Conservation (phyloP, 1,284 basidiomycete genomes). For the Lignosus rhinocerotis region DNA sequence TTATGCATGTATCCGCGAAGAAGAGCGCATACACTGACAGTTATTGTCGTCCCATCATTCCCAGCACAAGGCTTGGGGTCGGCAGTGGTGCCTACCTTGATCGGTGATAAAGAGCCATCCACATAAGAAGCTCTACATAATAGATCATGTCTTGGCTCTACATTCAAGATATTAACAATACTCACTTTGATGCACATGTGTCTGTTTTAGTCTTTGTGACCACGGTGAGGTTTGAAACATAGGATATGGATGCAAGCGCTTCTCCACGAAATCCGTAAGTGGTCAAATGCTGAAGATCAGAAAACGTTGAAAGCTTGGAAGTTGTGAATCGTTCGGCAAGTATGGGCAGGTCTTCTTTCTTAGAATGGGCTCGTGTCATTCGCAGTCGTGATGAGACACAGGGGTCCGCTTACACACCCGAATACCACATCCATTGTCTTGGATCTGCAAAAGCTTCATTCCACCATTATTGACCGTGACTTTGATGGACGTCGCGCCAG, state of each 20-base stretch:
- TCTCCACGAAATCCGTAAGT: constrained; percentile 99
- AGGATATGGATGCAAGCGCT: constrained; percentile 95
- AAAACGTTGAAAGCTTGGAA: constrained; percentile 87
- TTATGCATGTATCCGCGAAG: background rate
- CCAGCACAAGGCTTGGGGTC: constrained; percentile 92
- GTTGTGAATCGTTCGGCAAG: constrained; percentile 97
- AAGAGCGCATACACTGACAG: constrained; percentile 47
- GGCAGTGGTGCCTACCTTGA: constrained; percentile 64
- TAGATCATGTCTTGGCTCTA: background rate
- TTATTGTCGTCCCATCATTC: constrained; percentile 92
- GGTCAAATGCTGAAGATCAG: constrained; percentile 81
- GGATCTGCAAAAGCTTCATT: constrained; percentile 92
- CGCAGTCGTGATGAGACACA: too few species aligned
- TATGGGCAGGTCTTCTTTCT: constrained; percentile 80
- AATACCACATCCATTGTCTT: constrained; percentile 96
- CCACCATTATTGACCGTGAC: constrained; percentile 95
- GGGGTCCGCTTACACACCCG: constrained; percentile 52
- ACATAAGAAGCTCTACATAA: constrained; percentile 71
- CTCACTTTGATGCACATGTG: constrained; percentile 88
- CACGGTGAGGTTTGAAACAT: constrained; percentile 88
- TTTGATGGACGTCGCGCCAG: constrained; percentile 85
- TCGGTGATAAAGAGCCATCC: constrained; percentile 71
- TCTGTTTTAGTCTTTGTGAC: constrained; percentile 86
- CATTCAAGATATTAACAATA: constrained; percentile 12
- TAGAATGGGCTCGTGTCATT: constrained; percentile 22